Conservation (phyloP, 73 alveolate species). For the Uronychia setigera region DNA sequence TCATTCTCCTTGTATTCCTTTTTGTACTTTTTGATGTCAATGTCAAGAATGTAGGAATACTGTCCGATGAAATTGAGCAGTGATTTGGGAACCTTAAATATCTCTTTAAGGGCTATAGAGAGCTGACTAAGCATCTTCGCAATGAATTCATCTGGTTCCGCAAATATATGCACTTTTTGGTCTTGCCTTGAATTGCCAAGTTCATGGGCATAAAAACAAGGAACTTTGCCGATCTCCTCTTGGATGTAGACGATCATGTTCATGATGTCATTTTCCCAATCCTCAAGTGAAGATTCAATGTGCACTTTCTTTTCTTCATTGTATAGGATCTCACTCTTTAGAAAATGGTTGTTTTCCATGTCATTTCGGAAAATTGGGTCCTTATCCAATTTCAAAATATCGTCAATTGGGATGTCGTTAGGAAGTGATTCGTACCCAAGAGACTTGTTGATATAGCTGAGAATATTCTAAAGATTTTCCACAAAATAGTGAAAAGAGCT, state of each 20-base stretch:
- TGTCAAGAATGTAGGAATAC: conserved; percentile 41
- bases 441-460: conserved; percentile 16
- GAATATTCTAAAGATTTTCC: not conserved
- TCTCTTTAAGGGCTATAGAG: not conserved
- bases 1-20: conserved; percentile 60
- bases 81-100: conserved; percentile 40
- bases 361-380: conserved; percentile 10
- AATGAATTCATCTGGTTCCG: conserved; percentile 27
- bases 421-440: not conserved
- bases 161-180: conserved; percentile 48
- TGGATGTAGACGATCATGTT: conserved; percentile 21
- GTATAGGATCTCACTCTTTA: not conserved
- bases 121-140: conserved; percentile 13
- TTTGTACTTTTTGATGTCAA: conserved; percentile 54
- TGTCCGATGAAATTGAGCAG: conserved; percentile 8
- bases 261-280: conserved; percentile 33
- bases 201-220: conserved; percentile 60
- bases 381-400: not conserved
- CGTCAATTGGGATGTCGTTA: not conserved
- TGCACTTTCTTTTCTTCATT: conserved; percentile 21
- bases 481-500: conserved; percentile 9
- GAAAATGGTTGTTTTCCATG: not conserved
- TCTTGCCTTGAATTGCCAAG: conserved; percentile 60
- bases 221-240: conserved; percentile 51
- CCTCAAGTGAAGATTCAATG: conserved; percentile 24